Conservation (phyloP, 805 yeast species). For the Wickerhamiella galacta region DNA sequence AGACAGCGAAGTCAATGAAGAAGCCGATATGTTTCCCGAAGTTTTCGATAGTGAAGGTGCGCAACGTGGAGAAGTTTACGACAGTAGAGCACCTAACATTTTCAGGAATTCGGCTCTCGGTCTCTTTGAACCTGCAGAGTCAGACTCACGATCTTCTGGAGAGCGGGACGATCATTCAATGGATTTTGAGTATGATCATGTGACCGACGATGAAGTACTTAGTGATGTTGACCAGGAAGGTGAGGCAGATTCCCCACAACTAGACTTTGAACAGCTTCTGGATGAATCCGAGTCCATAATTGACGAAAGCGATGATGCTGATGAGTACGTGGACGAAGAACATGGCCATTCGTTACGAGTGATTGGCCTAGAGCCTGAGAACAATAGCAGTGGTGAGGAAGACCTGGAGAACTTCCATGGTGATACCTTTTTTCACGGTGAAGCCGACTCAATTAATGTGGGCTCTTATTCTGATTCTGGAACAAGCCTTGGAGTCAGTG, state of each 20-base stretch:
- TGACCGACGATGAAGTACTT: constrained; percentile 5
- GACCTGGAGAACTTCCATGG: too few species aligned
- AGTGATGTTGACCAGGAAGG: constrained; percentile 5
- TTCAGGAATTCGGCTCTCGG: constrained; percentile 6
- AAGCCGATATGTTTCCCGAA: neutral
- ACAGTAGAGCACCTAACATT: too few species aligned
- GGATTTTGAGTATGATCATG: constrained; percentile 4
- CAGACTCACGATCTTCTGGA: neutral
- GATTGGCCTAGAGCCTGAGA: too few species aligned
- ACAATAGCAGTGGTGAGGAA: too few species aligned
- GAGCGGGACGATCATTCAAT: constrained; percentile 1
- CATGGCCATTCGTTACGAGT: too few species aligned
- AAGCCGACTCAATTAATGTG: too few species aligned
- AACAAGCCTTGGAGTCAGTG: too few species aligned
- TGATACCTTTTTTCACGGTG: too few species aligned
- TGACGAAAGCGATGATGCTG: constrained; percentile 1
- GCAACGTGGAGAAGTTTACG: too few species aligned
- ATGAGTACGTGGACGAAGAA: neutral
- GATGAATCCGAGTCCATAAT: neutral
- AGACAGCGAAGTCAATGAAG: too few species aligned
- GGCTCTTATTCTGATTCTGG: too few species aligned
- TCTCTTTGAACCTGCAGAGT: constrained; percentile 3
- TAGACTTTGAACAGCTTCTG: neutral
- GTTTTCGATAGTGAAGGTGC: neutral
- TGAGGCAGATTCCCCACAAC: constrained; percentile 1